Conservation (phyloP, 495 filamentous ascomycete species). For the Aspergillus panamensis region DNA sequence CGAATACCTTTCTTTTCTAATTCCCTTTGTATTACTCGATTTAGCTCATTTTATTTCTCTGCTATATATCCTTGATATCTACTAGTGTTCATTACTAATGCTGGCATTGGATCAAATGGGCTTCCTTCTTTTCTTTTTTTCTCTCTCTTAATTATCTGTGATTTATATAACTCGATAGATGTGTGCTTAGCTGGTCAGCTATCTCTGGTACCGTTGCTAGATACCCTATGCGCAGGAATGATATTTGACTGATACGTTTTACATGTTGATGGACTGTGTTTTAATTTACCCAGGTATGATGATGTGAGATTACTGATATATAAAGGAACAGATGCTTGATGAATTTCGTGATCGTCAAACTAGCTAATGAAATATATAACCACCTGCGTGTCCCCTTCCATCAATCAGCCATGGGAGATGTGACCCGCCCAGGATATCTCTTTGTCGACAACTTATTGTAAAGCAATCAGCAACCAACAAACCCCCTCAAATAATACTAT, state of each 20-base stretch:
- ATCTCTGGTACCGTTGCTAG: constrained; percentile 12
- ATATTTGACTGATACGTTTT: constrained; percentile 1
- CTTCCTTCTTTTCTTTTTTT: neutral
- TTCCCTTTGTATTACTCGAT: neutral
- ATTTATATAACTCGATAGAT: constrained; percentile 17
- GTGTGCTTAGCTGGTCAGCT: constrained; percentile 4
- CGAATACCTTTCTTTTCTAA: neutral
- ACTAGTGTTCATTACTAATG: constrained; percentile 1
- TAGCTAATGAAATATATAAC: too few relatives aligned
- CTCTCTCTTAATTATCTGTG: neutral
- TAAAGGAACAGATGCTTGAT: too few relatives aligned
- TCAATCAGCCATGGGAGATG: too few relatives aligned
- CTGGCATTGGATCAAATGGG: constrained; percentile 9
- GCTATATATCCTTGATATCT: neutral
- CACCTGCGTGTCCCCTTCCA: too few relatives aligned
- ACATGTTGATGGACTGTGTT: constrained; percentile 1
- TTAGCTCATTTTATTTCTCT: neutral
- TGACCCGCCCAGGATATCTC: too few relatives aligned
- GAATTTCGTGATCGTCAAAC: too few relatives aligned
- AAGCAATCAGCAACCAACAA: too few relatives aligned
- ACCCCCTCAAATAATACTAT: too few relatives aligned
- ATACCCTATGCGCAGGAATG: constrained; percentile 15
- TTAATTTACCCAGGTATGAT: neutral
- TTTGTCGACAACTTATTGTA: too few relatives aligned
- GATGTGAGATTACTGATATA: too few relatives aligned